phyloP scores from a whole-genome alignment of 208 protist species.

The Trypanosoma conorhini region DNA sequence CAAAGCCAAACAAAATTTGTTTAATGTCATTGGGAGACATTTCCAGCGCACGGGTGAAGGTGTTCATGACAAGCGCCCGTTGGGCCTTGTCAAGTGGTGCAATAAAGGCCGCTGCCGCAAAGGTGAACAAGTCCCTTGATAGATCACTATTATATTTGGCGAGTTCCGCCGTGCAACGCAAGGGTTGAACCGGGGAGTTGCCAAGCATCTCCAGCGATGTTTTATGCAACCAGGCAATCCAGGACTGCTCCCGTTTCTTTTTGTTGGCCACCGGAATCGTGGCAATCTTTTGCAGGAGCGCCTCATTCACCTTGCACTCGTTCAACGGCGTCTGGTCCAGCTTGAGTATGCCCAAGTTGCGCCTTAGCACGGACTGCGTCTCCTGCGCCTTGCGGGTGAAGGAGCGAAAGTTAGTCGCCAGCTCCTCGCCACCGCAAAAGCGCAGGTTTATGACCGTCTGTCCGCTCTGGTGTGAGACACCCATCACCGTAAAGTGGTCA shows the following conservation, averaged over 20 bases:
- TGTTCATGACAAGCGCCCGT: conserved; percentile 61
- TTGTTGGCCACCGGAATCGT: conserved; percentile 71
- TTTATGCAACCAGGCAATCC: conserved; percentile 89
- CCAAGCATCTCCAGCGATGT: conserved; percentile 67
- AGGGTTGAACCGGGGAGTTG: conserved; percentile 80
- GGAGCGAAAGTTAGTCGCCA: conserved; percentile 58
- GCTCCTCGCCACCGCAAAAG: conserved; percentile 51
- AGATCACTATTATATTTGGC: conserved; percentile 76
- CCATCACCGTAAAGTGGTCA: conserved; percentile 61
- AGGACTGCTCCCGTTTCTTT: conserved; percentile 88
- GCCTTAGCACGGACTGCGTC: conserved; percentile 77
- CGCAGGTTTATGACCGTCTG: conserved; percentile 81
- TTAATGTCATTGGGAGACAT: conserved; percentile 77
- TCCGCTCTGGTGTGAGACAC: conserved; percentile 55
- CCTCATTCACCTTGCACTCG: conserved; percentile 40
- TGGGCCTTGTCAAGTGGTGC: conserved; percentile 39
- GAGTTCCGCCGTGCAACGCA: conserved; percentile 49
- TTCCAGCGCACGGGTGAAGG: conserved; percentile 64
- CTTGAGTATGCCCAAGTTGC: conserved; percentile 78
- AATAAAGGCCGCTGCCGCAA: conserved; percentile 79
- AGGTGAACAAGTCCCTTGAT: conserved; percentile 80
- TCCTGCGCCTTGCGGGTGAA: conserved; percentile 84
- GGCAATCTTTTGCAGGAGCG: conserved; percentile 60
- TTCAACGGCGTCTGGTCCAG: conserved; percentile 69
- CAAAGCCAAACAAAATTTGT: conserved; percentile 79